phyloP scores from a whole-genome alignment of 768 basidiomycete species.

The Boletus insuetus region DNA sequence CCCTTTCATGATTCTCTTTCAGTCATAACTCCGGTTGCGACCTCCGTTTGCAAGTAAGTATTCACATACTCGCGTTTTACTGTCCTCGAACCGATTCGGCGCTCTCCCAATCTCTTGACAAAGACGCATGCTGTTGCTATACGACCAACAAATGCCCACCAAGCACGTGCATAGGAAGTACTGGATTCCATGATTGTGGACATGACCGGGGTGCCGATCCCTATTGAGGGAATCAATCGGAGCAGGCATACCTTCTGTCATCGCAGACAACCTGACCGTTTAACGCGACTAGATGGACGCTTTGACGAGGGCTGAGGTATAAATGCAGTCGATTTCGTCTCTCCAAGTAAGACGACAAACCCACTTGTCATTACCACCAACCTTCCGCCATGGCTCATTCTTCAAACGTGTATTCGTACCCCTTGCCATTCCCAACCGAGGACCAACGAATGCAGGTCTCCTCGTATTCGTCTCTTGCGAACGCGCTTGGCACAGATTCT shows the following conservation, averaged over 20 bases:
- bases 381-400: constrained; percentile 18
- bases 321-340: constrained; percentile 11
- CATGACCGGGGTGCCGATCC: background rate
- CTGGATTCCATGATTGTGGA: constrained; percentile 8
- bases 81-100: background rate
- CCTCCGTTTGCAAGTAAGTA: background rate
- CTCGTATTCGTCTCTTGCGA: constrained; percentile 25
- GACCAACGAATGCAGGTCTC: constrained; percentile 15
- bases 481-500: constrained; percentile 20
- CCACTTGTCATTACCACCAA: background rate
- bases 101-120: background rate
- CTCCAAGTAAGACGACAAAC: background rate
- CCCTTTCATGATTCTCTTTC: constrained; percentile 10
- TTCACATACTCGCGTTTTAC: background rate
- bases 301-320: constrained; percentile 20
- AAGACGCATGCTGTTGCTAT: constrained; percentile 5
- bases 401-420: constrained; percentile 13
- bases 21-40: background rate
- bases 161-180: background rate
- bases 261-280: background rate
- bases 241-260: background rate
- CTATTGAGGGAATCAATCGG: background rate
- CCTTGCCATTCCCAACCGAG: constrained; percentile 20
- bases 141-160: background rate
- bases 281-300: constrained; percentile 2